Evolutionary conservation across 2,329 filamentous ascomycete species (phyloP), one percentile per base, ranked within the genome.

Genomic region (Fusarium protoensiforme): DNA sequence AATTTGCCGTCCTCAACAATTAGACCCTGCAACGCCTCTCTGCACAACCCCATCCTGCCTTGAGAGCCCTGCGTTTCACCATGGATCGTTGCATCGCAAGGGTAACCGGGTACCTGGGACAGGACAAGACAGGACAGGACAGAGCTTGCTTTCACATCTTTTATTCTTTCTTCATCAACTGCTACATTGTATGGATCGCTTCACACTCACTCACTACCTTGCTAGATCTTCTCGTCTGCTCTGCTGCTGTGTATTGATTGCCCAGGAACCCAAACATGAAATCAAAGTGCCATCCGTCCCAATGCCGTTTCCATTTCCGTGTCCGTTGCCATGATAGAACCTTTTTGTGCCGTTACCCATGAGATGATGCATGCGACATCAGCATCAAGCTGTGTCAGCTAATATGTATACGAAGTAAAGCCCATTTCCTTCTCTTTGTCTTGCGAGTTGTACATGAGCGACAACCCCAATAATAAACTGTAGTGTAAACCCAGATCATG

Each of bases 291-390:
- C 36, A 60, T 74, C 51, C 65, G 68, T 61, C 51, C 73, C 57
- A 59, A 75, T 73, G 48, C 70, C 59, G 65, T 72, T 65, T 61
- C 75, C 75, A 41, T 71, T 39, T 39, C 70, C 70, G 48, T 73
- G 10, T 43, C 69, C 61, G 57, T 66, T 65, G 35, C 71, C 67
- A 73, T 73, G 71, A 73, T 73, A 63, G 69, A 69, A 59, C 71
- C 71, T 69, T 77, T 77, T 77, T 77, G 73, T 77, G 67, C 73
- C 75, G 73, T 77, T 67, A 73, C 68, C 75, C 75, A 73, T 77
- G 69, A 74, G 67, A 76, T 75, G 61, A 76, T 70, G 72, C 64
- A 73, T 73, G 63, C 73, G 72, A 68, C 68, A 64, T 51, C 65
- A 75, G 75, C 75, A 57, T 76, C 75, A 76, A 76, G 75, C 75